Conservation (phyloP, 441 rosid genomes). For the Isatis lusitanica region DNA sequence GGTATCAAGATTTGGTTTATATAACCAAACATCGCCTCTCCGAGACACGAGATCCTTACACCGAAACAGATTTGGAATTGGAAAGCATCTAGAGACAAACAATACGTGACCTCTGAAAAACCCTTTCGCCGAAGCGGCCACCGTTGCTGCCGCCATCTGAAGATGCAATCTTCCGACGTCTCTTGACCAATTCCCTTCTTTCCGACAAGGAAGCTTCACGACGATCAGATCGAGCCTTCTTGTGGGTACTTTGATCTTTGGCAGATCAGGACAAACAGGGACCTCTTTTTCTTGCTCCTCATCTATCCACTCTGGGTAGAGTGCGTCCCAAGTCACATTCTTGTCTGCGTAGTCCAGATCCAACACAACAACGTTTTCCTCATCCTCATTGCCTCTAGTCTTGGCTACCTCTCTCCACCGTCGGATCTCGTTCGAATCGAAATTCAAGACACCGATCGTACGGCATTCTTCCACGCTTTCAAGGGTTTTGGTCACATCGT, state of each 20-base stretch:
- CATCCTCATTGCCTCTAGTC: slow-evolving; percentile 27
- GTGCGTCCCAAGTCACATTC: slow-evolving; percentile 76
- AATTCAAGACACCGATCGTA: slow-evolving; percentile 73
- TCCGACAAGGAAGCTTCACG: slow-evolving; percentile 82
- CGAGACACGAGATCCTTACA: slow-evolving; percentile 73
- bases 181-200: slow-evolving; percentile 84
- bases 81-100: slow-evolving; percentile 61
- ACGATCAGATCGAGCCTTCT: slow-evolving; percentile 66
- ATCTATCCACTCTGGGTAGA: slow-evolving; percentile 93
- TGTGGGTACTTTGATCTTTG: slow-evolving; percentile 56
- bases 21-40: slow-evolving; percentile 67
- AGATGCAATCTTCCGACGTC: slow-evolving; percentile 78
- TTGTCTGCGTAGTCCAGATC: slow-evolving; percentile 51
- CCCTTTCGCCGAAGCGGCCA: slow-evolving; percentile 73
- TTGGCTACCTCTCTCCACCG: slow-evolving; percentile 58
- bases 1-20: slow-evolving; percentile 60
- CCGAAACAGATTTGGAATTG: slow-evolving; percentile 67
- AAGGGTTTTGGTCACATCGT: slow-evolving; percentile 50
- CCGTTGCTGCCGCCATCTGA: slow-evolving; percentile 72
- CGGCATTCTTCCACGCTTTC: slow-evolving; percentile 48
- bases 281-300: slow-evolving; percentile 86
- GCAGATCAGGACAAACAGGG: slow-evolving; percentile 72
- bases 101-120: slow-evolving; percentile 63
- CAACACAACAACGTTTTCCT: slow-evolving; percentile 44
- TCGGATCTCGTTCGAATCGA: slow-evolving; percentile 51